Conservation (phyloP, 768 basidiomycete genomes). For the Sporobolomyces roseus region DNA sequence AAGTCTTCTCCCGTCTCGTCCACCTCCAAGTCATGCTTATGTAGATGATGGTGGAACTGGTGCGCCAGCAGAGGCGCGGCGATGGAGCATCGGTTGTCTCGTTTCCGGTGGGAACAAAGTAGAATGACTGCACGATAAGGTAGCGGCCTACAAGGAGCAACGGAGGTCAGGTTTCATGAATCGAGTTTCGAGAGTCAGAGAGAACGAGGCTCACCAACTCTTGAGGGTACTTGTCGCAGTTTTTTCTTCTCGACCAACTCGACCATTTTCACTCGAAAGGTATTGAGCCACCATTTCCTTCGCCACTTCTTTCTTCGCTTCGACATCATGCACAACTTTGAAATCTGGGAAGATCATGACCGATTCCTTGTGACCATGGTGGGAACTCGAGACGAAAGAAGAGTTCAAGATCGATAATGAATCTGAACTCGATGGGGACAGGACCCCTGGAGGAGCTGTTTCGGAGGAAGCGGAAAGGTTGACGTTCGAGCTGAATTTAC, state of each 20-base stretch:
- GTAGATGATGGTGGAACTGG: constrained; percentile 45
- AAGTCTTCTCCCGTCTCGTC: constrained; percentile 47
- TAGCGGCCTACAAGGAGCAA: constrained; percentile 51
- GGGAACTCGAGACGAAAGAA: constrained; percentile 49
- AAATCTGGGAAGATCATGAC: constrained; percentile 91
- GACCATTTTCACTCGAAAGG: constrained; percentile 7
- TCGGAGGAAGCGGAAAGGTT: background rate
- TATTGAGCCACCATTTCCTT: constrained; percentile 53
- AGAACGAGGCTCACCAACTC: constrained; percentile 17
- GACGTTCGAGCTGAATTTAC: constrained; percentile 2
- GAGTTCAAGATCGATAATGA: constrained; percentile 36
- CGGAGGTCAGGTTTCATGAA: no score
- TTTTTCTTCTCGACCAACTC: background rate
- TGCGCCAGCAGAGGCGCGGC: constrained; percentile 43
- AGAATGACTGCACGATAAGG: constrained; percentile 88
- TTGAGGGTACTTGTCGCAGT: background rate
- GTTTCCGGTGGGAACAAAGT: constrained; percentile 86
- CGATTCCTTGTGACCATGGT: constrained; percentile 63
- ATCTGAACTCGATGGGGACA: no score
- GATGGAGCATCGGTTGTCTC: constrained; percentile 87
- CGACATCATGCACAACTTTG: constrained; percentile 71
- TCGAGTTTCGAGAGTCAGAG: constrained; percentile 53
- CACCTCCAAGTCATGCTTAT: constrained; percentile 26
- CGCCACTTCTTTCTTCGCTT: constrained; percentile 63
- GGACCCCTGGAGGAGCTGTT: no score